Evolutionary conservation across 1,139 yeast species (phyloP).

Genomic region (Suhomyces taliae): DNA sequence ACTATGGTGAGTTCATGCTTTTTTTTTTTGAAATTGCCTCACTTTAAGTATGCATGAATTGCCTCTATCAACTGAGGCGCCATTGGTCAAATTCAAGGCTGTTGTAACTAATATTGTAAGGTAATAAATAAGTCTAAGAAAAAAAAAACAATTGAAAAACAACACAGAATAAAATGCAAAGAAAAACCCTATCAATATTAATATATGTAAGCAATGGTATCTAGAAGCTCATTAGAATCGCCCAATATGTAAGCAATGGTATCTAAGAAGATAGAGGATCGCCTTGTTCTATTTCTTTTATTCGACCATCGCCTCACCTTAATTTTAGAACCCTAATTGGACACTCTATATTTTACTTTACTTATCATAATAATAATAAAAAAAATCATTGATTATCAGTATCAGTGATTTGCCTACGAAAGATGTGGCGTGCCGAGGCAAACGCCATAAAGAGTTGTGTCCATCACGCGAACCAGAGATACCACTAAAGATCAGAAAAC

Average conservation of each 20-base stretch:
- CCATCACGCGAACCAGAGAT: constrained; percentile 50
- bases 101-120: too few species aligned
- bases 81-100: not conserved
- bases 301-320: not conserved
- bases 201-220: too few species aligned
- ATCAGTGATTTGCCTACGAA: too few species aligned
- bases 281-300: not conserved
- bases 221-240: not conserved
- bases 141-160: too few species aligned
- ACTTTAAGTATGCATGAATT: not conserved
- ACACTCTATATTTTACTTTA: too few species aligned
- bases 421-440: not conserved
- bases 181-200: too few species aligned
- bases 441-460: constrained; percentile 21
- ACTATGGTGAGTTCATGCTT: not conserved
- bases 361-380: too few species aligned
- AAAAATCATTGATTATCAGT: too few species aligned
- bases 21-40: not conserved
- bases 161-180: too few species aligned
- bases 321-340: not conserved
- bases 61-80: not conserved
- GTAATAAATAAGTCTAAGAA: too few species aligned
- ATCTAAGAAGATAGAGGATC: not conserved
- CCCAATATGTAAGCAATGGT: not conserved
- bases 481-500: constrained; percentile 2